Conservation (phyloP, 768 basidiomycete genomes). For the Strobilomyces dryophilus region DNA sequence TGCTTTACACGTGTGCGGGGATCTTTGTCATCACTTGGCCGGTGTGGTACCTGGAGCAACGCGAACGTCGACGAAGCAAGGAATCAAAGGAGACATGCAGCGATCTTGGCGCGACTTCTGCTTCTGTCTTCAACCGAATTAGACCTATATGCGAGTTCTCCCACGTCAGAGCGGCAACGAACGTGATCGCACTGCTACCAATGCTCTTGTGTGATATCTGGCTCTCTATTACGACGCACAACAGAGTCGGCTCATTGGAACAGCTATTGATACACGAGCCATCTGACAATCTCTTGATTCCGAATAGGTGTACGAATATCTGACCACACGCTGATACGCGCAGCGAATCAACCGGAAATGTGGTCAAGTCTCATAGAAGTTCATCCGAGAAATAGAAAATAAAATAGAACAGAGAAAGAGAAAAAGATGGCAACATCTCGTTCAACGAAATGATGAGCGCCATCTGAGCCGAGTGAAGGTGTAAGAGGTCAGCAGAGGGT, state of each 20-base stretch:
- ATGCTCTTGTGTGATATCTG: background rate
- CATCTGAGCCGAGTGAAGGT: conserved; percentile 1
- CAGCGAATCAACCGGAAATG: conserved; percentile 14
- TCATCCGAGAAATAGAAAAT: background rate
- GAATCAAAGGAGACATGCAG: background rate
- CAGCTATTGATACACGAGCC: conserved; percentile 8
- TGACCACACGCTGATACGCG: conserved; percentile 10
- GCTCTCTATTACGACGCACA: background rate
- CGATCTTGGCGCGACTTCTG: background rate
- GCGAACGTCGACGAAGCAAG: conserved; percentile 25
- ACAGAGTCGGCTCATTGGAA: background rate
- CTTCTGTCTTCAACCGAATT: too few species aligned
- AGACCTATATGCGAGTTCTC: too few species aligned
- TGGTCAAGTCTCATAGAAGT: background rate
- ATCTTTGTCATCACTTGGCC: conserved; percentile 52
- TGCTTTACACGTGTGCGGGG: conserved; percentile 55
- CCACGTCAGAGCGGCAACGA: too few species aligned
- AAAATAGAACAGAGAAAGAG: background rate
- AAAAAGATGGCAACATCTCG: conserved; percentile 6
- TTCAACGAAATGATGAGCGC: conserved; percentile 12
- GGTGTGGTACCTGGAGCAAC: conserved; percentile 51
- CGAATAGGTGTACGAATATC: background rate
- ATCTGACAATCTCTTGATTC: conserved; percentile 6
- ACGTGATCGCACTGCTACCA: too few species aligned
- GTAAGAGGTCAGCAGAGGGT: background rate